Base-by-base conservation (phyloP, 1,139 yeast genomes). In the Wickerhamomyces sp. region DNA sequence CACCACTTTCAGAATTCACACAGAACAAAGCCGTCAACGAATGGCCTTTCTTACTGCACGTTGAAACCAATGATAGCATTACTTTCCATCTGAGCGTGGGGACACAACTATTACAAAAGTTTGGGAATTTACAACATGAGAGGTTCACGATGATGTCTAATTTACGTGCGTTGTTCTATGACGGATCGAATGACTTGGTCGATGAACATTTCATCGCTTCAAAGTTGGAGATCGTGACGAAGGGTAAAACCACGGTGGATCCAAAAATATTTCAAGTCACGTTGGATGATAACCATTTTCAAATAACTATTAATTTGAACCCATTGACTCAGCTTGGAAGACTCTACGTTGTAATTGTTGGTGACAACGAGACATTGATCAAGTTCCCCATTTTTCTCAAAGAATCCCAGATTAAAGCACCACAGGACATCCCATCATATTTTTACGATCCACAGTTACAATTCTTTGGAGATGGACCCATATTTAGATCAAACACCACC, bases 21-120 rank as follows among this genome's bases (percentile, higher is more conserved):
- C 45, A 42, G 23, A 42, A 40, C 31, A 31, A 28, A 6, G 32
- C 33, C 9, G 3, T 8, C 3, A 13, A 27, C n/a, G 43, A 40
- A 21, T 40, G 19, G 21, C 43, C 39, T 2, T 39, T 43, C 17
- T 17, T 43, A 4, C 6, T 37, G 17, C 32, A 39, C 15, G 16
- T 39, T 2, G 23, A 35, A 1, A 13, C n/a, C 10, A 22, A 32
- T n/a, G 42, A 39, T 16, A 6, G 17, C 2, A 3, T 40, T 11
- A 16, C 11, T 1, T 33, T 42, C 11, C 23, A 26, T 14, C 19
- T 39, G 14, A 33, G 32, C n/a, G 29, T 28, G 4, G 7, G 22
- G 16, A 21, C 11, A 7, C n/a, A 4, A 4, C 8, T 28, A 14
- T 10, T 28, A 12, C 6, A 6, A 6, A 28, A 26, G 18, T 26